Percentiles rank a stretch among this genome's conserved stretches.
These are phyloP conservation scores for Chiua sp. DNA, from an alignment of 1,284 basidiomycete species.

Conservation along the genomic window DNA sequence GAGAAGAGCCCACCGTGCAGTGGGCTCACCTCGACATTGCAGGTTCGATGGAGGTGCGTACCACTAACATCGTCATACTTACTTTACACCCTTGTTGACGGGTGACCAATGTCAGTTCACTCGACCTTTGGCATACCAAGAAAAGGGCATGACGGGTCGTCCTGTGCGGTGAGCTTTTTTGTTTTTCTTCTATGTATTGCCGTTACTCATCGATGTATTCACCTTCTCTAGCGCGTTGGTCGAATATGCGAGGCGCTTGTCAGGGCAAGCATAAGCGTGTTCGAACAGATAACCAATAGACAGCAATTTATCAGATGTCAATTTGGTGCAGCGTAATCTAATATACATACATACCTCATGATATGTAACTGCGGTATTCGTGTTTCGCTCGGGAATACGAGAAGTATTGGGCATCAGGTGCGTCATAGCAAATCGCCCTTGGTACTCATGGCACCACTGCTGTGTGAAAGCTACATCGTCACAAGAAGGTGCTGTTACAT, in stretches of 20 bases:
- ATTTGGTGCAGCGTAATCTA: neutral
- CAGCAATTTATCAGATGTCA: neutral
- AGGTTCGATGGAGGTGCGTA: constrained; percentile 73
- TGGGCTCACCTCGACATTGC: constrained; percentile 92
- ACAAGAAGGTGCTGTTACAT: too few relatives aligned
- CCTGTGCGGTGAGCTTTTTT: constrained; percentile 56
- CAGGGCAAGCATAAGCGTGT: constrained; percentile 18
- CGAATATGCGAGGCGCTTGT: constrained; percentile 34
- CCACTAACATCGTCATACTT: neutral
- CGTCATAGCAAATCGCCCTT: too few relatives aligned
- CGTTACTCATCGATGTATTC: neutral
- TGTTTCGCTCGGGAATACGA: too few relatives aligned
- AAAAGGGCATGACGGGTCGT: constrained; percentile 80
- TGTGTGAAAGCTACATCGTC: too few relatives aligned
- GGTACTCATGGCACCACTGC: too few relatives aligned
- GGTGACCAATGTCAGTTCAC: constrained; percentile 45
- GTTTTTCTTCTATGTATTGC: neutral
- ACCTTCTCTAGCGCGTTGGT: constrained; percentile 24
- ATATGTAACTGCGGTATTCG: too few relatives aligned
- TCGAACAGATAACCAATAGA: neutral
- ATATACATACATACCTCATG: too few relatives aligned
- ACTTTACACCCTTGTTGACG: neutral
- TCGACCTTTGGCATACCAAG: constrained; percentile 65
- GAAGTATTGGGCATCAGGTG: too few relatives aligned
- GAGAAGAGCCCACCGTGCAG: constrained; percentile 54